A percentile compares a stretch with the other conserved stretches of the same genome.
These are phyloP conservation scores for Neocucurbitaria cava DNA, from an alignment of 2,329 filamentous ascomycete species.

Conservation along the genomic window DNA sequence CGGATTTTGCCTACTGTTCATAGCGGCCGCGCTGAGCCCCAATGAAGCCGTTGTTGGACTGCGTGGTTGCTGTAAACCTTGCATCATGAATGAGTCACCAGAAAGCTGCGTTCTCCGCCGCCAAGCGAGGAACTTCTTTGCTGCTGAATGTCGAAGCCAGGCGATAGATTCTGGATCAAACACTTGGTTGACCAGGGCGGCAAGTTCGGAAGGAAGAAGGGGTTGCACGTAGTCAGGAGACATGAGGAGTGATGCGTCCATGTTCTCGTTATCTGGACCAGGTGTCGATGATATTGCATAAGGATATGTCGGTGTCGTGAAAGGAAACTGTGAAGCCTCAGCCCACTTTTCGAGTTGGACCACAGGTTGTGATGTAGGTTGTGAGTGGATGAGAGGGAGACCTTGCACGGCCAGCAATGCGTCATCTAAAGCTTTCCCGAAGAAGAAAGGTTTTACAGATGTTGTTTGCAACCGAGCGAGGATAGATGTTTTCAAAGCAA, in stretches of 20 bases:
- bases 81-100: conserved; percentile 36
- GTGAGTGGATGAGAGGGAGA: conserved; percentile 26
- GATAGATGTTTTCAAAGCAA: conserved; percentile 66
- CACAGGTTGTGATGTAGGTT: conserved; percentile 1
- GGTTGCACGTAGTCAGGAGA: conserved; percentile 88
- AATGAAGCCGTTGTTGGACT: conserved; percentile 39
- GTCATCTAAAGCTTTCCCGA: conserved; percentile 56
- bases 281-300: conserved; percentile 81
- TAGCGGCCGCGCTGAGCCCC: conserved; percentile 32
- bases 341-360: not conserved
- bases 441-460: conserved; percentile 71
- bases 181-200: conserved; percentile 71
- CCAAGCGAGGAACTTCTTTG: conserved; percentile 82
- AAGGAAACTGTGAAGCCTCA: conserved; percentile 35
- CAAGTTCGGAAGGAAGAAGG: conserved; percentile 76
- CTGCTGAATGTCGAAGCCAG: conserved; percentile 82
- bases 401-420: conserved; percentile 44
- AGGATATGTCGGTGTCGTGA: conserved; percentile 54
- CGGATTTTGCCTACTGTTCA: conserved; percentile 28
- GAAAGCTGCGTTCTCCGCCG: conserved; percentile 54
- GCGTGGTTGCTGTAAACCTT: conserved; percentile 30
- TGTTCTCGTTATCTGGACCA: conserved; percentile 75
- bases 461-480: conserved; percentile 62
- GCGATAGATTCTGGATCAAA: conserved; percentile 80
- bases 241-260: conserved; percentile 95